Evolutionary conservation across 78 protist species (phyloP).

Genomic region (Thecamonas trahens): DNA sequence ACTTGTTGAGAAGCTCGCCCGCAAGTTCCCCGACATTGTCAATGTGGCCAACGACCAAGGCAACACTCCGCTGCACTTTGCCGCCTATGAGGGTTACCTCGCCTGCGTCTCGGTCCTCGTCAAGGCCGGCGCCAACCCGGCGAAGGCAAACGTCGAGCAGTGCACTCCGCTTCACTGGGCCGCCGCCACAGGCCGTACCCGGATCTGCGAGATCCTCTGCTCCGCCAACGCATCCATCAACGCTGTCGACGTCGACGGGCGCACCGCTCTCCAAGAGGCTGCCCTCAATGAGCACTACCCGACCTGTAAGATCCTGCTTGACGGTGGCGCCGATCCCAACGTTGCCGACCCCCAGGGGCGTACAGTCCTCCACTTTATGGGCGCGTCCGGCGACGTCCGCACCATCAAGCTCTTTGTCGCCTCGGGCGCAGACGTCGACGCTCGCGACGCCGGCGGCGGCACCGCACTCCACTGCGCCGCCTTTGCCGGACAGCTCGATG

Average conservation of each 20-base stretch:
- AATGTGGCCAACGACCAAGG: background rate
- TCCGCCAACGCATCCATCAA: background rate
- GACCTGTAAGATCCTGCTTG: background rate
- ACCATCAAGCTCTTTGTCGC: conserved; percentile 1
- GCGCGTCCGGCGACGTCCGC: conserved; percentile 23
- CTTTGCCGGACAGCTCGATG: no score
- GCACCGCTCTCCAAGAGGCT: background rate
- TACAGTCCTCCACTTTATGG: conserved; percentile 40
- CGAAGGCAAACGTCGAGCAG: background rate
- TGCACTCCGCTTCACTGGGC: background rate
- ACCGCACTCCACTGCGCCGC: conserved; percentile 41
- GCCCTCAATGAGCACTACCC: background rate
- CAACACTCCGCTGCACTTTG: background rate
- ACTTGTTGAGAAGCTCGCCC: background rate
- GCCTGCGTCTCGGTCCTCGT: background rate
- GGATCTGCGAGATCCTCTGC: background rate
- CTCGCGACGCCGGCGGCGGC: conserved; percentile 15
- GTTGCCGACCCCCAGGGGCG: conserved; percentile 33
- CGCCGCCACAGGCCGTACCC: background rate
- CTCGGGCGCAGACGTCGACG: conserved; percentile 5
- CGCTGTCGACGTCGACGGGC: background rate
- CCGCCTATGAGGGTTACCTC: background rate
- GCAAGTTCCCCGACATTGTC: background rate
- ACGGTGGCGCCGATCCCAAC: background rate
- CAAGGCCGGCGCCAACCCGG: background rate